A percentile compares a stretch with the other conserved stretches of the same genome.
Evolutionary conservation across 352 stramenopile genomes (phyloP).

Genomic region (Pythium guiyangense): DNA sequence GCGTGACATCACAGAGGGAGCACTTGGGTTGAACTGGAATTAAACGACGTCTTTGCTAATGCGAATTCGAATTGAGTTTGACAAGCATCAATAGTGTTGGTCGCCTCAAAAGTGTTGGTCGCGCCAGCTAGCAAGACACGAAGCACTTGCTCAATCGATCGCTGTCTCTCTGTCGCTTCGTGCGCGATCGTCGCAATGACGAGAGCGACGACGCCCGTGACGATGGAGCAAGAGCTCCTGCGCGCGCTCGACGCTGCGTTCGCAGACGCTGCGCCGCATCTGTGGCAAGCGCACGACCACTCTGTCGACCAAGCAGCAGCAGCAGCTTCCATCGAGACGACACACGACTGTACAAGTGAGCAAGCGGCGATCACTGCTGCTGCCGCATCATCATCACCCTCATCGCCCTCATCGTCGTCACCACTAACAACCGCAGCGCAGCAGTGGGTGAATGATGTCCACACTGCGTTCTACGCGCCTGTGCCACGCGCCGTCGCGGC

Average conservation of each 20-base stretch:
- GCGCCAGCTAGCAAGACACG: too few relatives aligned
- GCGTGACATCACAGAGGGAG: too few relatives aligned
- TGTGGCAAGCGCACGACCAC: neutral
- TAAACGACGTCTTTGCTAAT: neutral
- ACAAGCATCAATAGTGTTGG: too few relatives aligned
- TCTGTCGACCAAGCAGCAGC: neutral
- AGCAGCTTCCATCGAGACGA: too few relatives aligned
- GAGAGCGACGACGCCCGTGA: neutral
- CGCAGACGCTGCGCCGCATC: neutral
- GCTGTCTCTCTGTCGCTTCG: neutral
- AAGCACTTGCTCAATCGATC: too few relatives aligned
- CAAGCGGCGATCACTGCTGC: neutral
- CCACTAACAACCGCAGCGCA: neutral
- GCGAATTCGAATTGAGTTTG: neutral
- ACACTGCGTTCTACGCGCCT: constrained; percentile 29
- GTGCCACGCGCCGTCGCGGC: constrained; percentile 7
- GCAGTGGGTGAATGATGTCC: constrained; percentile 20
- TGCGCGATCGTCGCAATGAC: neutral
- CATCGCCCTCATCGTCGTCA: too few relatives aligned
- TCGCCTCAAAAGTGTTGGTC: too few relatives aligned
- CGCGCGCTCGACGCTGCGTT: constrained; percentile 4
- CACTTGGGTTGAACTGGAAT: neutral
- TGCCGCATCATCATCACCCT: too few relatives aligned
- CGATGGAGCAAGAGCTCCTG: constrained; percentile 3
- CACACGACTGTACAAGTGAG: too few relatives aligned